Evolutionary conservation across 495 filamentous ascomycete species (phyloP).

Genomic region (Platismatia glauca): DNA sequence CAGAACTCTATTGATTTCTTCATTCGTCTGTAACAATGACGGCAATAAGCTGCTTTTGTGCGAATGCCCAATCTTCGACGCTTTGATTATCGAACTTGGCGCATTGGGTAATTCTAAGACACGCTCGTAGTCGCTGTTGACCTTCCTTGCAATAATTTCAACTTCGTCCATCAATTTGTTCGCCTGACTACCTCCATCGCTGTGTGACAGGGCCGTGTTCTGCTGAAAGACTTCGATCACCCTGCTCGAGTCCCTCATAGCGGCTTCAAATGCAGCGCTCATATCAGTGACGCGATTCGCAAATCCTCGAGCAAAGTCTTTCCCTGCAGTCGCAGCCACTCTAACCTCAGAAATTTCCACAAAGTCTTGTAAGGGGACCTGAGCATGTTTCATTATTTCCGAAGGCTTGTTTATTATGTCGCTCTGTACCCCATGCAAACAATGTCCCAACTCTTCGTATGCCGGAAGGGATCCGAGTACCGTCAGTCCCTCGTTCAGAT

Average conservation of each 20-base stretch:
- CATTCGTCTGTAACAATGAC: slow-evolving; percentile 56
- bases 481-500: slow-evolving; percentile 60
- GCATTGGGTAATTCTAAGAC: slow-evolving; percentile 59
- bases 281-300: slow-evolving; percentile 43
- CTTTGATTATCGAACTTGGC: slow-evolving; percentile 63
- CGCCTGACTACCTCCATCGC: slow-evolving; percentile 33
- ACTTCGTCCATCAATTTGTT: slow-evolving; percentile 70
- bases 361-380: slow-evolving; percentile 58
- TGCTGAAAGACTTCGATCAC: slow-evolving; percentile 27
- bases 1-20: slow-evolving; percentile 68
- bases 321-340: slow-evolving; percentile 48
- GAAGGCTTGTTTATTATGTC: slow-evolving; percentile 12
- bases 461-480: slow-evolving; percentile 54
- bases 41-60: slow-evolving; percentile 87
- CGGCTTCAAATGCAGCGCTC: slow-evolving; percentile 41
- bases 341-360: slow-evolving; percentile 58
- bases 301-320: slow-evolving; percentile 43
- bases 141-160: slow-evolving; percentile 72
- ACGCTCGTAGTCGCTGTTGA: slow-evolving; percentile 78
- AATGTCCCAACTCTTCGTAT: slow-evolving; percentile 42
- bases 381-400: slow-evolving; percentile 27
- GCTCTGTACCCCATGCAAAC: slow-evolving; percentile 25
- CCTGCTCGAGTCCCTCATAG: slow-evolving; percentile 39
- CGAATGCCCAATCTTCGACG: slow-evolving; percentile 74
- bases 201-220: slow-evolving; percentile 32